Evolutionary conservation across 2,329 filamentous ascomycete genomes (phyloP), one percentile per base, ranked within the genome.

Genomic region (Talaromyces sp.): DNA sequence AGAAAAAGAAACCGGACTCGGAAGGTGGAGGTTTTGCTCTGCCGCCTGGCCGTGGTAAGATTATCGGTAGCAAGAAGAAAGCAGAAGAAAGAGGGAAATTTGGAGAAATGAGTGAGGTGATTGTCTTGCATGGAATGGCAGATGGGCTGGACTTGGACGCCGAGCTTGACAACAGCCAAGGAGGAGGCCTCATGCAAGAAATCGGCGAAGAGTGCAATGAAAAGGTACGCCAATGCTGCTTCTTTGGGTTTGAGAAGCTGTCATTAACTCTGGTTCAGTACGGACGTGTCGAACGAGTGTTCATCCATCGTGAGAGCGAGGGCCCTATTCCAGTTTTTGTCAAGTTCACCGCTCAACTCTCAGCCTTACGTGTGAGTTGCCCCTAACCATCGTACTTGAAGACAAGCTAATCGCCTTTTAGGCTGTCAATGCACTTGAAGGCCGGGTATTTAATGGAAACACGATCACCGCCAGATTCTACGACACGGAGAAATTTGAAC

Each of bases 201-300:
- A 97, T 99, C 74, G 95, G 95, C 7, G 91, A 97, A 70, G 91
- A 96, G 71, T 97, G 96, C 74, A 88, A 87, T 55, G 86, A 91
- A 65, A 92, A 93, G 82, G 85, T 88, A 70, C 51, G 58, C 27
- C 9, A 46, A 21, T 38, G 35, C 1, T 38, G n/a, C 29, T 19
- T 21, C 2, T 19, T 9, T 54, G 24, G 9, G 1, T 11, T 31
- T 29, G 35, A 56, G 55, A 14, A 27, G 26, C 31, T 51, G 21
- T 29, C n/a, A 21, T 11, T 27, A 52, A 52, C 19, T 19, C 17
- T 19, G 58, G 5, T 60, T 29, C 65, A 91, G 86, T 96, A 96
- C 71, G 92, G 93, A 17, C 84, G 86, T 51, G 89, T 96, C 5
- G 90, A 96, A 74, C 82, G 91, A 66, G 81, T 96, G 19, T 88